A percentile compares a stretch with the other conserved stretches of the same genome.
Conservation (phyloP, 148 eudicot genomes). For the Dysphania ambrosioides region DNA sequence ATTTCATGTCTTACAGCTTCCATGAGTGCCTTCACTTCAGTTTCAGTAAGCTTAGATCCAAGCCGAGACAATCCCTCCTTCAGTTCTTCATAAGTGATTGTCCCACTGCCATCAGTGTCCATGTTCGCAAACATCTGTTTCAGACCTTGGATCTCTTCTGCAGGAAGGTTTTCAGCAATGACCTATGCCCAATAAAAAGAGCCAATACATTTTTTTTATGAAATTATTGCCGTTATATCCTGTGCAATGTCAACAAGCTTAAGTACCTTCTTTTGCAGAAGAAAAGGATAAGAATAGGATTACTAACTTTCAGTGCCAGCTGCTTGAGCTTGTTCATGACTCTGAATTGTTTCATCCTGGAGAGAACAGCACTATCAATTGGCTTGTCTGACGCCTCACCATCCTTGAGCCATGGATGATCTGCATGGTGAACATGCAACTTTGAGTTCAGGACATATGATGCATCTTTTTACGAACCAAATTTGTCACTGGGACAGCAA, state of each 20-base stretch:
- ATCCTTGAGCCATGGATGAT: constrained; percentile 92
- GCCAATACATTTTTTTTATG: background rate
- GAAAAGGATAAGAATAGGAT: background rate
- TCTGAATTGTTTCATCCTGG: constrained; percentile 95
- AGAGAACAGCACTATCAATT: constrained; percentile 86
- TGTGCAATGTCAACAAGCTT: background rate
- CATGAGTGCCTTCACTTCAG: constrained; percentile 84
- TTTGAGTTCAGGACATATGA: constrained; percentile 2
- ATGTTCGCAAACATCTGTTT: constrained; percentile 82
- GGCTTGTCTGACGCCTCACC: constrained; percentile 95
- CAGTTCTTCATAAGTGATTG: constrained; percentile 83
- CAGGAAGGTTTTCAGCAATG: constrained; percentile 75
- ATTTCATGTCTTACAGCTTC: constrained; percentile 62
- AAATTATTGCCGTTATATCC: background rate
- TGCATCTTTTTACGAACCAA: background rate
- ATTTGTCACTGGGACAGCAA: background rate
- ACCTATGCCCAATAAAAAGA: constrained; percentile 36
- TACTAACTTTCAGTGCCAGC: constrained; percentile 77
- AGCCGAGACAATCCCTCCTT: constrained; percentile 72
- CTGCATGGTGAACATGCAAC: constrained; percentile 28
- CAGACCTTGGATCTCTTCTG: constrained; percentile 82
- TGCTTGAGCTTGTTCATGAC: constrained; percentile 97
- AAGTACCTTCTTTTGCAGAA: background rate
- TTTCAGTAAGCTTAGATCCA: constrained; percentile 81
- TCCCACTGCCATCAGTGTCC: constrained; percentile 76